A percentile compares a stretch with the other conserved stretches of the same genome.
These are phyloP conservation scores for Penicillium psychrofluorescens DNA, from an alignment of 495 filamentous ascomycete genomes.

Conservation along the genomic window DNA sequence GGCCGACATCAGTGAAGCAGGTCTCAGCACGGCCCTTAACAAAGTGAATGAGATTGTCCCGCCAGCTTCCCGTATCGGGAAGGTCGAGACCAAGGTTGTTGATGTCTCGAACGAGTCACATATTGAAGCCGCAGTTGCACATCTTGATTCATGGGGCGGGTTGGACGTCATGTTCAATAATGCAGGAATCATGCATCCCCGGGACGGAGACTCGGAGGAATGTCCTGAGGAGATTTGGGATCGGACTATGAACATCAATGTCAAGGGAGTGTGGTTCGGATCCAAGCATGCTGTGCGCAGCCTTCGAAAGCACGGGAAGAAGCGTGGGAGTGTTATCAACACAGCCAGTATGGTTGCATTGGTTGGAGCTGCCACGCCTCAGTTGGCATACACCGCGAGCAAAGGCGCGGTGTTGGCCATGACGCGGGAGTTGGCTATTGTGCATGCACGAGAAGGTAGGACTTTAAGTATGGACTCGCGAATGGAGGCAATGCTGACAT, in stretches of 20 bases:
- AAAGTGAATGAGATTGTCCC: slow-evolving; percentile 70
- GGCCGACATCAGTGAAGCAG: slow-evolving; percentile 70
- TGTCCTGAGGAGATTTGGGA: slow-evolving; percentile 94
- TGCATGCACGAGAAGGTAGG: slow-evolving; percentile 63
- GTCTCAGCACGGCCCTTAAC: slow-evolving; percentile 59
- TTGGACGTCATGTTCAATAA: slow-evolving; percentile 97
- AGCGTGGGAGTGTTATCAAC: slow-evolving; percentile 79
- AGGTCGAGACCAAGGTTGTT: slow-evolving; percentile 31
- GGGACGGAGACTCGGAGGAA: slow-evolving; percentile 76
- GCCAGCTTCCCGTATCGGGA: slow-evolving; percentile 48
- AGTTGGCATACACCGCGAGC: slow-evolving; percentile 89
- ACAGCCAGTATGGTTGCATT: slow-evolving; percentile 90
- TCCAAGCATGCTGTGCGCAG: slow-evolving; percentile 86
- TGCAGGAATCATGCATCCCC: slow-evolving; percentile 92
- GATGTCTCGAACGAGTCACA: slow-evolving; percentile 68
- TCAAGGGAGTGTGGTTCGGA: slow-evolving; percentile 97
- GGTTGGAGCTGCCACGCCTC: slow-evolving; percentile 85
- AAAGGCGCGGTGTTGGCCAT: slow-evolving; percentile 91
- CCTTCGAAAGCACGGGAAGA: slow-evolving; percentile 74
- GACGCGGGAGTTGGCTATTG: slow-evolving; percentile 75
- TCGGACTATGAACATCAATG: slow-evolving; percentile 87
- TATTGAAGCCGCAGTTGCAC: slow-evolving; percentile 61
- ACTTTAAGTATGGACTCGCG: no score
- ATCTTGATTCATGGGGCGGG: slow-evolving; percentile 77
- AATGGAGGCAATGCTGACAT: no score